Percentiles rank a stretch among this genome's conserved stretches.
phyloP scores from a whole-genome alignment of 2,329 filamentous ascomycete species.

The Colletotrichum eremochloae region DNA sequence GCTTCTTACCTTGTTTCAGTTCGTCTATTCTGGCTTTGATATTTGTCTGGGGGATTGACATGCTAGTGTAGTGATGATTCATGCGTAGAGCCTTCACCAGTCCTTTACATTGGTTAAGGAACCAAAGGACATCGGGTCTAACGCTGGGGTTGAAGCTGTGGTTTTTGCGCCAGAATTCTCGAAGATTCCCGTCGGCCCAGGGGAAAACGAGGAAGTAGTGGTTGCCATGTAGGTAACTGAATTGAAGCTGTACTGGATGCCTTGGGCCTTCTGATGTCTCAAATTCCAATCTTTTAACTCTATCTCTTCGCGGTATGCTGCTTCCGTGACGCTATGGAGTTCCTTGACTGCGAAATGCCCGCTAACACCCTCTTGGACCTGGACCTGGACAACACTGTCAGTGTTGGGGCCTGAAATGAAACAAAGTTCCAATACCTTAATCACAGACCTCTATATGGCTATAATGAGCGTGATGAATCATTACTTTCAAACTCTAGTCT shows the following conservation, averaged over 20 bases:
- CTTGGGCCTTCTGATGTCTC: neutral
- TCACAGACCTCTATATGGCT: too few species aligned
- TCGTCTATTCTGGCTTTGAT: neutral
- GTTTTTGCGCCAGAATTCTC: neutral
- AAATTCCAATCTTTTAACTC: neutral
- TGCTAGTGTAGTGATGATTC: neutral
- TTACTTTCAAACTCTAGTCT: too few species aligned
- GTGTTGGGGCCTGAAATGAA: too few species aligned
- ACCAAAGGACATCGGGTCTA: neutral
- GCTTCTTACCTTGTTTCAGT: neutral
- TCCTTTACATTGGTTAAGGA: neutral
- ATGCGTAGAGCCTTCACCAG: neutral
- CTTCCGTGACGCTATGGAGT: neutral
- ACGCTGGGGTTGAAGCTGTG: neutral
- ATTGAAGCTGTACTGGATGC: neutral
- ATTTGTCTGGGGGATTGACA: neutral
- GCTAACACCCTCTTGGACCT: neutral
- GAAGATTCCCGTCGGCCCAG: conserved; percentile 37
- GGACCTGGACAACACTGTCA: neutral
- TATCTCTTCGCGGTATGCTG: neutral
- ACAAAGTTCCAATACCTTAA: too few species aligned
- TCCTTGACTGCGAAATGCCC: conserved; percentile 9
- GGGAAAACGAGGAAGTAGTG: conserved; percentile 41
- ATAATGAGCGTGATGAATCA: too few species aligned
- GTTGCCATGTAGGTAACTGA: conserved; percentile 2